phyloP scores from a whole-genome alignment of 257 asterid species.

The Perilla frutescens region DNA sequence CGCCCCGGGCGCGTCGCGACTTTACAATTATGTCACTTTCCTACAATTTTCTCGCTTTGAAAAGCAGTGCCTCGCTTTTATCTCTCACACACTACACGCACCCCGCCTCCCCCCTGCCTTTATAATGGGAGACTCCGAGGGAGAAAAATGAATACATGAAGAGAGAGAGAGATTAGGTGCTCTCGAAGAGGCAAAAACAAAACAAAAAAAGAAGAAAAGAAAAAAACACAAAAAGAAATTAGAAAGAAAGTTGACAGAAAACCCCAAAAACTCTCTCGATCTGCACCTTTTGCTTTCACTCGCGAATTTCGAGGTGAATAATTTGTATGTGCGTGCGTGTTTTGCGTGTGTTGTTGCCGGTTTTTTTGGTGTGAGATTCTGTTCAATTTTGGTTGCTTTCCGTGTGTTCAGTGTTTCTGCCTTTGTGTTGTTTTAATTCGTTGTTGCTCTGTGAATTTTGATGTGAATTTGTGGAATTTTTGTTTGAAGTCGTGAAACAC shows the following conservation, averaged over 20 bases:
- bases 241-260: conserved; percentile 23
- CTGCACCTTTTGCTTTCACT: conserved; percentile 24
- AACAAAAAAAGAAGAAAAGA: background rate
- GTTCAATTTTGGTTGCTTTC: conserved; percentile 15
- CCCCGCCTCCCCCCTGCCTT: conserved; percentile 32
- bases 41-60: conserved; percentile 19
- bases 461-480: background rate
- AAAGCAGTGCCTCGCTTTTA: conserved; percentile 31
- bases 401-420: conserved; percentile 10
- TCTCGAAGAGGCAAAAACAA: conserved; percentile 8
- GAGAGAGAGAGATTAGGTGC: conserved; percentile 26
- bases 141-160: conserved; percentile 20
- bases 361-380: background rate
- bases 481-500: conserved; percentile 20
- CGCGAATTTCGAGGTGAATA: conserved; percentile 32
- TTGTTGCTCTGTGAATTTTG: conserved; percentile 32
- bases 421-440: background rate
- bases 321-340: background rate
- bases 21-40: background rate
- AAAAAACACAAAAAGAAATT: background rate
- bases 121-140: conserved; percentile 33
- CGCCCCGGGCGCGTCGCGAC: conserved; percentile 24
- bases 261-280: conserved; percentile 38
- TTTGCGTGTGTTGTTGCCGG: conserved; percentile 18
- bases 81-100: conserved; percentile 42